Base-by-base conservation (phyloP, 768 basidiomycete species). In the Lactarius psammicola region DNA sequence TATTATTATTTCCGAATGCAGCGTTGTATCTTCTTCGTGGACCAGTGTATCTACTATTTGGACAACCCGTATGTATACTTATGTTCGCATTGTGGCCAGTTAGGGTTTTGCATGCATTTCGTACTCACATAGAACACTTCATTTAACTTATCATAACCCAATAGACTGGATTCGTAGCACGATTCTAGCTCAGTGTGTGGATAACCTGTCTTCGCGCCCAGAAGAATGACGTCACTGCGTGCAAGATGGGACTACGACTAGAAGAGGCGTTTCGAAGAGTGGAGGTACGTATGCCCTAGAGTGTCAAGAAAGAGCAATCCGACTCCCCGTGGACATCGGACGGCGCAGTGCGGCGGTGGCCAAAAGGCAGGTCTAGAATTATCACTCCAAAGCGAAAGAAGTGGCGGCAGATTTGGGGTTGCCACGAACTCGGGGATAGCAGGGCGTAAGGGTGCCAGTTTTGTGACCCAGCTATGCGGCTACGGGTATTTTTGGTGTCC, bases 401-500 rank as follows among this genome's bases (percentile, higher is more conserved):
- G 46, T 49, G 11, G 46, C 31, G 60, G 56, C 38, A 55, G 61
- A 59, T 59, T 63, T 67, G 66, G 66, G 66, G 66, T 66, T 54
- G n/a, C 46, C 8, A 62, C n/a, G 23, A 23, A 33, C 60, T 42
- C 49, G 60, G 65, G 46, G 56, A 38, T 53, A 26, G 26, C 6
- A 18, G 33, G 26, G 57, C 7, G 26, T 23, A 23, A 28, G 49
- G 26, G 49, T 51, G n/a, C n/a, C 44, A 59, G n/a, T 8, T n/a
- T 54, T 18, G 42, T 23, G 60, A 53, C 56, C 56, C 36, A 49
- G 46, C 46, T 49, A 4, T 4, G 1, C n/a, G 49, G 49, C 49
- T 23, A 15, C 26, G 6, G 31, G 15, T 38, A 38, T 38, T 38
- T 38, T 38, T 38, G 23, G 42, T 20, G 11, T 44, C 20, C 20